Evolutionary conservation across 352 stramenopile species (phyloP), one percentile per base, ranked within the genome.

Genomic region (Phytophthora litchii): DNA sequence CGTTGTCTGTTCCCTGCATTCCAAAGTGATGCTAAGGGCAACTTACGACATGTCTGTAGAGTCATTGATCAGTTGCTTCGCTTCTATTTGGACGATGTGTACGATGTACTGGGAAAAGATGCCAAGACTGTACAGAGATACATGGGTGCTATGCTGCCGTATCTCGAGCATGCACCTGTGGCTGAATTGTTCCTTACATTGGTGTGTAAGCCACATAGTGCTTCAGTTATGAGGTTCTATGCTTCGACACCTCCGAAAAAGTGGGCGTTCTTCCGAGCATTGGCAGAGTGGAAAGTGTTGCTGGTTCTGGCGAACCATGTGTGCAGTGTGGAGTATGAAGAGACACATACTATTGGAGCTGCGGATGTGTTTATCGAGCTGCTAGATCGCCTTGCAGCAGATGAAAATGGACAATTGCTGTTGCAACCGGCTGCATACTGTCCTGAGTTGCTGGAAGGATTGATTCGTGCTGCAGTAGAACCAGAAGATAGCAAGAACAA

Each of bases 281-380:
- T 97, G 25, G 75, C 89, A 23, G 89, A 97, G 45, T 96, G 89
- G 85, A 94, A 96, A 34, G 51, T 97, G 54, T 68, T 97, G 57
- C 64, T 96, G 12, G 74, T 94, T 47, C 72, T 97, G 43, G 83
- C 83, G 1, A 62, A 89, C 44, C 89, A 93, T 54, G 84, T 97
- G 34, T 91, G 78, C 61, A 83, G 72, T 41, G 64, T 70, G 9
- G 51, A 74, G 43, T 91, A 84, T 58, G 67, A 66, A 38, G 83
- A 94, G 59, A 59, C 51, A 8, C 86, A 96, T 60, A 88, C 72
- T 4, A 80, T 94, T 40, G 89, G 82, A 35, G 88, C 86, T 21
- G 89, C 89, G 0, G 90, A 97, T 51, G 84, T 96, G 23, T 92
- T 97, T 57, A 64, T 97, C 7, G 83, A 96, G 64, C 74, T 96